phyloP scores from a whole-genome alignment of 805 yeast species.

The Candida bentonensis region DNA sequence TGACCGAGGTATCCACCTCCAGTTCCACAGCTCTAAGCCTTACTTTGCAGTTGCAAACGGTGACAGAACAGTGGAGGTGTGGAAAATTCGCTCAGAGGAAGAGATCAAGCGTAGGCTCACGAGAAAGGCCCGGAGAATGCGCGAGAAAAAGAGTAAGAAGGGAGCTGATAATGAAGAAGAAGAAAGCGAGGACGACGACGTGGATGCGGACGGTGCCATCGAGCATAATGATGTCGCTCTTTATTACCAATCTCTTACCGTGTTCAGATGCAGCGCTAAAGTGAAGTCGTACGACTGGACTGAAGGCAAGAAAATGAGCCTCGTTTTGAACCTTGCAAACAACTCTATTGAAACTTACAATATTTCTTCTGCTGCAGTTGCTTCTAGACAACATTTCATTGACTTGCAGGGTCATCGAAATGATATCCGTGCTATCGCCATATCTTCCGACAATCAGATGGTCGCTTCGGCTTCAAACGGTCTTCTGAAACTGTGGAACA shows the following conservation, averaged over 20 bases:
- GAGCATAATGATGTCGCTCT: slow-evolving; percentile 20
- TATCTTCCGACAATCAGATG: slow-evolving; percentile 67
- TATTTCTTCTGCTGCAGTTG: slow-evolving; percentile 24
- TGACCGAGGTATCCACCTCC: slow-evolving; percentile 48
- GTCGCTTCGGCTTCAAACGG: slow-evolving; percentile 89
- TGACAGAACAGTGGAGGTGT: slow-evolving; percentile 69
- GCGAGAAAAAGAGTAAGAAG: slow-evolving; percentile 43
- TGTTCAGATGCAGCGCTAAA: slow-evolving; percentile 15
- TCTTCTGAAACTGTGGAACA: slow-evolving; percentile 76
- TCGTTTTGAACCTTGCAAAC: slow-evolving; percentile 52
- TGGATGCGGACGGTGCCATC: slow-evolving; percentile 28
- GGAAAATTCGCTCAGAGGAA: slow-evolving; percentile 57
- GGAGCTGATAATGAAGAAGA: slow-evolving; percentile 33
- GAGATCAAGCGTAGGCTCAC: slow-evolving; percentile 68
- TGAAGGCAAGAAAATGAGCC: slow-evolving; percentile 35
- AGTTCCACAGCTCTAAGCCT: slow-evolving; percentile 32
- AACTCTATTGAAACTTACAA: slow-evolving; percentile 62
- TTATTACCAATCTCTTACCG: slow-evolving; percentile 56
- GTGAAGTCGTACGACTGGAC: slow-evolving; percentile 17
- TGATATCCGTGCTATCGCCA: slow-evolving; percentile 71
- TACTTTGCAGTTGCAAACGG: slow-evolving; percentile 56
- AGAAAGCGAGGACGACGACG: too few species aligned
- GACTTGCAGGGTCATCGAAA: slow-evolving; percentile 81
- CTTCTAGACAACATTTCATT: slow-evolving; percentile 33
- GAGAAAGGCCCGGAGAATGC: slow-evolving; percentile 63